Conservation (phyloP, 2,329 filamentous ascomycete species). For the Pseudogymnoascus sp. region DNA sequence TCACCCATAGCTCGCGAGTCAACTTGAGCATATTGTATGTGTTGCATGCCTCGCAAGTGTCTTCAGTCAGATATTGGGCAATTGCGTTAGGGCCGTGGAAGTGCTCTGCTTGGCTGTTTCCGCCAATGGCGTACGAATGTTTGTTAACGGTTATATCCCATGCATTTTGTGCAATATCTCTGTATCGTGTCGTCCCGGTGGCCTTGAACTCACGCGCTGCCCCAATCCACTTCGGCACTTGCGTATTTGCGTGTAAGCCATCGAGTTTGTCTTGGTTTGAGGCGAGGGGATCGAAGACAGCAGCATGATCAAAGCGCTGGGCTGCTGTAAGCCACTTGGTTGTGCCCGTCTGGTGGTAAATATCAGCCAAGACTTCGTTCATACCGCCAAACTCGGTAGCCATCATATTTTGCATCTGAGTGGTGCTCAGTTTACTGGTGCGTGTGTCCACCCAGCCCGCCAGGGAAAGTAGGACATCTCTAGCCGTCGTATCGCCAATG, state of each 20-base stretch:
- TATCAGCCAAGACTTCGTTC: slow-evolving; percentile 42
- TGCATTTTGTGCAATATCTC: slow-evolving; percentile 41
- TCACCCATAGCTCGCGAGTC: slow-evolving; percentile 41
- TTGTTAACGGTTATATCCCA: slow-evolving; percentile 39
- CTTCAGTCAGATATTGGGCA: slow-evolving; percentile 33
- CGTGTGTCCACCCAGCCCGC: slow-evolving; percentile 42
- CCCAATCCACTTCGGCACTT: slow-evolving; percentile 47
- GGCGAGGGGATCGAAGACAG: slow-evolving; percentile 39
- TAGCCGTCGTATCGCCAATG: slow-evolving; percentile 35
- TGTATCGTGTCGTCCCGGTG: slow-evolving; percentile 37
- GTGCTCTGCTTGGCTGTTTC: slow-evolving; percentile 46
- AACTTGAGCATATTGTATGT: slow-evolving; percentile 51
- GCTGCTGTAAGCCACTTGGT: slow-evolving; percentile 38
- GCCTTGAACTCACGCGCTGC: slow-evolving; percentile 40
- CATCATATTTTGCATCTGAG: slow-evolving; percentile 41
- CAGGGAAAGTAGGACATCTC: slow-evolving; percentile 36
- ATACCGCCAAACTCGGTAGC: slow-evolving; percentile 45
- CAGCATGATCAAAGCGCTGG: slow-evolving; percentile 42
- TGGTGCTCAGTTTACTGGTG: slow-evolving; percentile 34
- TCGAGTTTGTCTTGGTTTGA: slow-evolving; percentile 36
- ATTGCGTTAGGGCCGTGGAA: slow-evolving; percentile 41
- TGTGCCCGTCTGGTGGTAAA: slow-evolving; percentile 40
- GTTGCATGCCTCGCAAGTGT: slow-evolving; percentile 46
- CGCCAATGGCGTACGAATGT: slow-evolving; percentile 45
- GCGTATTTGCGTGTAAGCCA: slow-evolving; percentile 45